Evolutionary conservation across 495 filamentous ascomycete species (phyloP), one percentile per base, ranked within the genome.

Genomic region (Pyronema omphalodes): DNA sequence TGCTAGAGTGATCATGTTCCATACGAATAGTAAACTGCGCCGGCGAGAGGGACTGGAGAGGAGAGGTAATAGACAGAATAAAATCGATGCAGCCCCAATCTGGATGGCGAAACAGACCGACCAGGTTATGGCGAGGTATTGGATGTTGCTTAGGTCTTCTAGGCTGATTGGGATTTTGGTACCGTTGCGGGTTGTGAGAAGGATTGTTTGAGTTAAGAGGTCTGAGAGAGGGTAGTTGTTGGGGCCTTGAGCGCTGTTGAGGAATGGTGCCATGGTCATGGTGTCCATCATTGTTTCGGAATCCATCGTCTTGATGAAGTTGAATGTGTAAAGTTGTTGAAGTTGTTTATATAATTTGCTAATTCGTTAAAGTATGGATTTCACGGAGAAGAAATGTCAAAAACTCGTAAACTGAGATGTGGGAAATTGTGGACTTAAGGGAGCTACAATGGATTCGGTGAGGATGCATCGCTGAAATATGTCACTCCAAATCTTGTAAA

Each of bases 81-180:
- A 77, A 18, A 83, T 62, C 55, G 82, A 56, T 33, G 76, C 77
- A n/a, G 83, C 82, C 34, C 87, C 87, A 51, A 88, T 71, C 64
- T 93, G 84, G 33, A 71, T 64, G 44, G 75, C 80, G 61, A 80
- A 87, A 66, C 79, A 82, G 76, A 87, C 80, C 66, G 72, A 71
- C 43, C 74, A 67, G 14, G 72, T 69, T 45, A 77, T 60, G 11
- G 62, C 58, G 64, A 78, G 76, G 53, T 60, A 57, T 58, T 73
- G 65, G 52, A 74, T 69, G 7, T 53, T 44, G 55, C 79, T 67
- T 23, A 88, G 50, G 3, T 69, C 66, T 9, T 56, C 45, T 19
- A 84, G 60, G 49, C 69, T 53, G 36, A 83, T 62, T 6, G 70
- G 65, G 63, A 84, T 67, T 0, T 66, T 62, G 3, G 66, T 71